Percentiles rank a stretch among this genome's conserved stretches.
These are phyloP conservation scores for Coemansia reversa DNA, from an alignment of 192 early-diverging fungal genomes.

Conservation along the genomic window DNA sequence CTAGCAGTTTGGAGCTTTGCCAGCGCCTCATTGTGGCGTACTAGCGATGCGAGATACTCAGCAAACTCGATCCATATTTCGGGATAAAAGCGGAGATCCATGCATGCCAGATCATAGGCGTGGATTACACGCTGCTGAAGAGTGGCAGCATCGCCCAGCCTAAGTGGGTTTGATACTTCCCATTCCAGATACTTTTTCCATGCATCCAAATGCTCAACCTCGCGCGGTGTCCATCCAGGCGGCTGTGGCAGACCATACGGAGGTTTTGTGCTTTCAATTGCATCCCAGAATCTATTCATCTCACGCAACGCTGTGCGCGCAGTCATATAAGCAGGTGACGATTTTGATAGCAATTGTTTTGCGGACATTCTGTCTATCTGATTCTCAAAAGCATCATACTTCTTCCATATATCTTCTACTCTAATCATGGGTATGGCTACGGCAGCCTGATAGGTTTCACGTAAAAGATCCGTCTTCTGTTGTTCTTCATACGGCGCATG, in stretches of 20 bases:
- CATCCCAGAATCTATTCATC: slow-evolving; percentile 72
- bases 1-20: slow-evolving; percentile 37
- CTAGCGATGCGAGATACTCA: slow-evolving; percentile 29
- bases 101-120: slow-evolving; percentile 83
- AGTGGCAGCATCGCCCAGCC: slow-evolving; percentile 55
- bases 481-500: slow-evolving; percentile 78
- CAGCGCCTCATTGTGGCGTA: slow-evolving; percentile 25
- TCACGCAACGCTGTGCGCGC: slow-evolving; percentile 85
- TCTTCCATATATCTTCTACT: slow-evolving; percentile 92
- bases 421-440: slow-evolving; percentile 84
- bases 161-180: slow-evolving; percentile 87
- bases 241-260: slow-evolving; percentile 66
- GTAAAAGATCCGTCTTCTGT: slow-evolving; percentile 81
- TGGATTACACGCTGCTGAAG: slow-evolving; percentile 73
- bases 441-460: slow-evolving; percentile 81
- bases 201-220: slow-evolving; percentile 59
- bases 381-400: slow-evolving; percentile 93
- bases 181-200: slow-evolving; percentile 91
- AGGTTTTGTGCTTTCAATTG: slow-evolving; percentile 63
- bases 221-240: slow-evolving; percentile 77
- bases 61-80: slow-evolving; percentile 75
- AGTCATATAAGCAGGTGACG: slow-evolving; percentile 90
- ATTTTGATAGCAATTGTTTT: slow-evolving; percentile 84
- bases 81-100: slow-evolving; percentile 81
- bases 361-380: slow-evolving; percentile 72